Base-by-base conservation (phyloP, 1,284 basidiomycete genomes). In the Fomes fomentarius region DNA sequence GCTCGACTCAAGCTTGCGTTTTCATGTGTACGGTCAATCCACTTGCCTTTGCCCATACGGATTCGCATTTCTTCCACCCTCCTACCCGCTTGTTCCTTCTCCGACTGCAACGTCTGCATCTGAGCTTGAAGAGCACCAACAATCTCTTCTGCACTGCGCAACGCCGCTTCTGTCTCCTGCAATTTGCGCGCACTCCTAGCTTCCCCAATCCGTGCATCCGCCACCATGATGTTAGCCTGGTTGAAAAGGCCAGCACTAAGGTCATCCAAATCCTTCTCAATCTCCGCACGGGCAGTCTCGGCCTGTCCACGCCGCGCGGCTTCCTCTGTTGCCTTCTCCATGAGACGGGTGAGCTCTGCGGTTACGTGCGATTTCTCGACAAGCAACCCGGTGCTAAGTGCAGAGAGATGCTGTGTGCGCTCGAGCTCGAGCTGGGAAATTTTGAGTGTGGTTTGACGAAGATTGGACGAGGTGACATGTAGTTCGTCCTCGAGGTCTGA, bases 301-400 rank as follows among this genome's bases (percentile, higher is more conserved):
- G 96, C 96, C 68, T 94, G 89, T 15, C 94, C 95, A 17, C 95
- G 82, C 62, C 89, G 85, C 3, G 93, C 87, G 19, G 96, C 94
- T 74, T 98, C 96, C 66, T 97, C 94, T 12, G 95, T 93, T 19
- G 96, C 89, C 47, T 89, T 89, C 63, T 96, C 93, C 85, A 98
- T 98, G 60, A 99, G 79, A 26, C 94, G 84, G 63, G 89, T 96
- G 66, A 99, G 89, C 74, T 99, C 97, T 8, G 85, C 73, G 17
- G 91, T 94, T 56, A 99, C 95, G 71, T 96, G 90, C 26, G 84
- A 78, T 69, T 94, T 89, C 73, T 99, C 96, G 22, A 99, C 96
- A 39, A 98, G 78, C 28, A 98, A 74, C 7, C 96, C 96, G 0
- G 93, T 92, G 68, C 92, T 89, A 52, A 95, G 76, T 9, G 91